Evolutionary conservation across 2,329 filamentous ascomycete genomes (phyloP), one percentile per base, ranked within the genome.

Genomic region (Xylaria sp.): DNA sequence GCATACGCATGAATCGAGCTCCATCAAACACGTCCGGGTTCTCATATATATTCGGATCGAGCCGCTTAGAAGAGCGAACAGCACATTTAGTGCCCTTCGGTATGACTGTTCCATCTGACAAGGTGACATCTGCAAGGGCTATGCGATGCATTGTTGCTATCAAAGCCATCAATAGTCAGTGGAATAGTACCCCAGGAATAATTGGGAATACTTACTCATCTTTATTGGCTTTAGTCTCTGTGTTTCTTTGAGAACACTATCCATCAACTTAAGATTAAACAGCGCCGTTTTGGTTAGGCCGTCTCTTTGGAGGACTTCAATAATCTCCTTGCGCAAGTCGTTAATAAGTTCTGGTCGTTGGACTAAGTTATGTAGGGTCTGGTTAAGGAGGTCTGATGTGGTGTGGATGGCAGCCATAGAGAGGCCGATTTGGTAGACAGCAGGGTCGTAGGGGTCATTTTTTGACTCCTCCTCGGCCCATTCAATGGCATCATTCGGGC

Each of bases 281-380:
- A 78, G 69, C 5, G 73, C 72, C 11, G 58, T 50, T 55, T 72
- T 76, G 2, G 67, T 69, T 59, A 72, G 65, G 22, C 69, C 72
- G n/a, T 69, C 65, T 2, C 33, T 51, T 7, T 60, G 55, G 4
- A 75, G 63, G 10, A 73, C 67, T 2, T 71, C 66, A 9, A 76
- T 66, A 7, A 83, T 80, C 69, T 85, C 83, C 33, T 81, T 73
- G 1, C 83, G 78, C 29, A 84, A 68, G 6, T 77, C 77, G 25
- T 82, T 74, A 22, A 82, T 70, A 60, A 79, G 79, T 57, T 85
- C 80, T 0, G 81, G 82, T 9, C 71, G 69, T n/a, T 77, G 72
- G 2, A 75, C 76, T 4, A 86, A 70, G 60, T 85, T 81, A 59
- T 78, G 80, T 42, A 86, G 70, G 22, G 33, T 77, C 67, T 58